phyloP scores from a whole-genome alignment of 1,284 basidiomycete genomes.

The Austroboletus novae-zelandiae region DNA sequence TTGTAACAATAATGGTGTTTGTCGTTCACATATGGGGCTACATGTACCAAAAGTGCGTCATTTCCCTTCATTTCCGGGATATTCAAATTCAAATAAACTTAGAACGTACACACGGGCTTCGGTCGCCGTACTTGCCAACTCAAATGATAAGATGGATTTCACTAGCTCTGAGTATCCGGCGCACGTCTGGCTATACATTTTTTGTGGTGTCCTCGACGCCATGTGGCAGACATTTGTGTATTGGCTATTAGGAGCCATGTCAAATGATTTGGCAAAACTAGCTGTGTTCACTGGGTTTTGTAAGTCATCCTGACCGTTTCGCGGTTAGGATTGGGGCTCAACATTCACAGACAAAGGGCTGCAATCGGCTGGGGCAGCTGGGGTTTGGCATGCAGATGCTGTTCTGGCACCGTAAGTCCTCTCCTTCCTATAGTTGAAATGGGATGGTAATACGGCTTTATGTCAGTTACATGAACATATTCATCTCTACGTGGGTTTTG shows the following conservation, averaged over 20 bases:
- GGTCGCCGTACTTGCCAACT: slow-evolving; percentile 12
- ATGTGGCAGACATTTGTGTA: slow-evolving; percentile 63
- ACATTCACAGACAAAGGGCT: slow-evolving; percentile 24
- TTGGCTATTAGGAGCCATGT: slow-evolving; percentile 44
- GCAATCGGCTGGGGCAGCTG: slow-evolving; percentile 35
- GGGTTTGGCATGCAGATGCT: slow-evolving; percentile 30
- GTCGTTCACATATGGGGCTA: slow-evolving; percentile 52
- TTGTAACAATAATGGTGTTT: slow-evolving; percentile 49
- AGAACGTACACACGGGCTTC: slow-evolving; percentile 52
- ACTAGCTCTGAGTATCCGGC: slow-evolving; percentile 39
- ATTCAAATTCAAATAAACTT: slow-evolving; percentile 3
- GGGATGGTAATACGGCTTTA: not conserved
- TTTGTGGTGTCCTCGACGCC: slow-evolving; percentile 44
- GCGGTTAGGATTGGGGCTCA: not conserved
- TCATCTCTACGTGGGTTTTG: slow-evolving; percentile 38
- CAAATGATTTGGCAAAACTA: slow-evolving; percentile 31
- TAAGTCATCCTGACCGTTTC: slow-evolving; percentile 8
- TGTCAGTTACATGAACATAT: slow-evolving; percentile 38
- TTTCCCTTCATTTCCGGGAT: not conserved
- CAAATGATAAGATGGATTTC: slow-evolving; percentile 43
- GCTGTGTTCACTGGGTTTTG: slow-evolving; percentile 34
- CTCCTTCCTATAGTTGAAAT: not conserved
- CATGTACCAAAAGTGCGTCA: slow-evolving; percentile 48
- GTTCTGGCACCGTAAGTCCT: slow-evolving; percentile 20
- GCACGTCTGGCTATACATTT: slow-evolving; percentile 46